Conservation (phyloP, 352 stramenopile species). For the Pythium angustatum region DNA sequence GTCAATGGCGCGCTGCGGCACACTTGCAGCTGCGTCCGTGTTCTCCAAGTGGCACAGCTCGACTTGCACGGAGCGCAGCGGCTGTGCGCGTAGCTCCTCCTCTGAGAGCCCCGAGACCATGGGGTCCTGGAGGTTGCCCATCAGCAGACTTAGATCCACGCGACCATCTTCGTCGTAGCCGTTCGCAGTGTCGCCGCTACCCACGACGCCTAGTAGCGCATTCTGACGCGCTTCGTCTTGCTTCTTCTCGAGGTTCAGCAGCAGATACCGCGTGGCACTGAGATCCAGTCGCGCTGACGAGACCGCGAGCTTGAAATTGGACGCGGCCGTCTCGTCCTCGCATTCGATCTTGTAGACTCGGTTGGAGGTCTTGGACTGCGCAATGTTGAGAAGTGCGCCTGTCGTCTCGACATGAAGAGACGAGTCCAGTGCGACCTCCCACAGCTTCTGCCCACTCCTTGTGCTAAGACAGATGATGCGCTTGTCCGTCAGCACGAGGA, state of each 20-base stretch:
- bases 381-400: constrained; percentile 47
- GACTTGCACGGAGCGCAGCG: constrained; percentile 75
- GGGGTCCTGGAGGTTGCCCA: constrained; percentile 82
- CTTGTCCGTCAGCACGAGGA: constrained; percentile 84
- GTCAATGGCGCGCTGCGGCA: constrained; percentile 69
- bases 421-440: constrained; percentile 83
- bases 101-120: constrained; percentile 71
- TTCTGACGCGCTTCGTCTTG: constrained; percentile 64
- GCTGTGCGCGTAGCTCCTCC: constrained; percentile 71
- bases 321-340: constrained; percentile 53
- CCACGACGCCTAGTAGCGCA: constrained; percentile 21
- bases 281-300: constrained; percentile 75
- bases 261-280: constrained; percentile 70
- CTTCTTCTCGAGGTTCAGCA: constrained; percentile 84
- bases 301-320: constrained; percentile 79
- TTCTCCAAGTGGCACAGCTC: constrained; percentile 87
- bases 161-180: constrained; percentile 61
- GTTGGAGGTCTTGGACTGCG: constrained; percentile 43
- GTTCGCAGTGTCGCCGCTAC: constrained; percentile 20
- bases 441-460: constrained; percentile 74
- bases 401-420: constrained; percentile 58
- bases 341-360: constrained; percentile 76
- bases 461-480: constrained; percentile 75
- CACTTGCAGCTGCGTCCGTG: constrained; percentile 83
- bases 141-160: constrained; percentile 70